phyloP scores from a whole-genome alignment of 495 filamentous ascomycete species.

The Neurospora cerealis region DNA sequence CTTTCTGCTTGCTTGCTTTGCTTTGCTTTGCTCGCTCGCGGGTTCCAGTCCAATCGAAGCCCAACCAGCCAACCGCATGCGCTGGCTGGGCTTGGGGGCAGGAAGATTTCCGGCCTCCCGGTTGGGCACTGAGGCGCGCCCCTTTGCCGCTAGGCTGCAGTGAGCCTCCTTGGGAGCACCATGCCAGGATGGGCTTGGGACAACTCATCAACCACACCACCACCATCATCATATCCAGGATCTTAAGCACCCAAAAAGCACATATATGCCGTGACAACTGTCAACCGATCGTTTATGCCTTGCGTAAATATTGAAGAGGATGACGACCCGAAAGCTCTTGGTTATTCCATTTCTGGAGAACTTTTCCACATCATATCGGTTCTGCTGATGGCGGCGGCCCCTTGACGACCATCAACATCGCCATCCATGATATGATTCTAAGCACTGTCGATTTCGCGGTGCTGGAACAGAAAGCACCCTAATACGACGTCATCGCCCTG shows the following conservation, averaged over 20 bases:
- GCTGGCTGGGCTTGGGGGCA: neutral
- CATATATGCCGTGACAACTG: neutral
- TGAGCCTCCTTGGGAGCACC: constrained; percentile 1
- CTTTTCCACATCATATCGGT: neutral
- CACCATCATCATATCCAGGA: neutral
- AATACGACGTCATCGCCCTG: neutral
- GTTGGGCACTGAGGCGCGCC: constrained; percentile 39
- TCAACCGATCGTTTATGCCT: neutral
- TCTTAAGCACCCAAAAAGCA: neutral
- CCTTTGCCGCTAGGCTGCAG: constrained; percentile 33
- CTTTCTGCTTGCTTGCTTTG: neutral
- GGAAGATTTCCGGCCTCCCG: constrained; percentile 9
- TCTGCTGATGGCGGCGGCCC: neutral
- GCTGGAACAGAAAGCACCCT: neutral
- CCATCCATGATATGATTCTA: neutral
- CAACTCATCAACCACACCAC: neutral
- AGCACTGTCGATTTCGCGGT: neutral
- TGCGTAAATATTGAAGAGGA: neutral
- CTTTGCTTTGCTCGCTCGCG: neutral
- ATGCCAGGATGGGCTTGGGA: neutral
- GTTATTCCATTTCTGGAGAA: neutral
- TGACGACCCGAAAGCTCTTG: neutral
- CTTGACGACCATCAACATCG: neutral
- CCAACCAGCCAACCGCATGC: constrained; percentile 15
- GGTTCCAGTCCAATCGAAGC: constrained; percentile 28